Conservation (phyloP, 441 rosid species). For the Pelargonium cotyledonis region DNA sequence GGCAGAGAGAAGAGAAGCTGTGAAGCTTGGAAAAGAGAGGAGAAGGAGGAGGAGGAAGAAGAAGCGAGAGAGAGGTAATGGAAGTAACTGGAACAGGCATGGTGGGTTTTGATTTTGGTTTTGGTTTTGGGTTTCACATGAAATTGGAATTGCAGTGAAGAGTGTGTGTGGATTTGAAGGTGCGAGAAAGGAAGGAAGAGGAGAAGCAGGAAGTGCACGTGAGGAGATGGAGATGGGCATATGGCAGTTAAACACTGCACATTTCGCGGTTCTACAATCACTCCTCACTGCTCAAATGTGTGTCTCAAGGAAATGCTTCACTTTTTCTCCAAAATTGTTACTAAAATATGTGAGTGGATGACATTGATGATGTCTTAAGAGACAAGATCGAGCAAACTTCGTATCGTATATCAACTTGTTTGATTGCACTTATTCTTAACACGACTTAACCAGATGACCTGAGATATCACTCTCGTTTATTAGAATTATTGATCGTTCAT, state of each 20-base stretch:
- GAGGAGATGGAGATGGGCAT: background rate
- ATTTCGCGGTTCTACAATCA: background rate
- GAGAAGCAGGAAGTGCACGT: background rate
- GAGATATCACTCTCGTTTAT: too few relatives aligned
- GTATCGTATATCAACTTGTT: too few relatives aligned
- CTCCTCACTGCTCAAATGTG: too few relatives aligned
- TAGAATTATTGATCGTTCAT: too few relatives aligned
- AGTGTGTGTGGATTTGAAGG: background rate
- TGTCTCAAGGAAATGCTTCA: too few relatives aligned
- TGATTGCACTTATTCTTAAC: too few relatives aligned
- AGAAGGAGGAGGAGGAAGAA: slow-evolving; percentile 9
- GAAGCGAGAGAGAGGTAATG: slow-evolving; percentile 25
- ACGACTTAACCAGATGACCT: too few relatives aligned
- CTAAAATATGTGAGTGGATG: too few relatives aligned
- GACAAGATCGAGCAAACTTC: too few relatives aligned
- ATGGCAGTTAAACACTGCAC: background rate
- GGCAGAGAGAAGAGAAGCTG: slow-evolving; percentile 13
- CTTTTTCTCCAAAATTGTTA: too few relatives aligned
- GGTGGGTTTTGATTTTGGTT: too few relatives aligned
- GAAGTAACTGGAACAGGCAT: background rate
- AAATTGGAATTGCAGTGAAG: background rate
- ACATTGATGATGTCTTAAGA: too few relatives aligned
- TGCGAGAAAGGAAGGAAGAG: background rate
- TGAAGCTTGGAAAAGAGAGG: background rate
- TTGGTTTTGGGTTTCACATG: background rate